Base-by-base conservation (phyloP, 148 eudicot species). In the Polygonum aviculare region DNA sequence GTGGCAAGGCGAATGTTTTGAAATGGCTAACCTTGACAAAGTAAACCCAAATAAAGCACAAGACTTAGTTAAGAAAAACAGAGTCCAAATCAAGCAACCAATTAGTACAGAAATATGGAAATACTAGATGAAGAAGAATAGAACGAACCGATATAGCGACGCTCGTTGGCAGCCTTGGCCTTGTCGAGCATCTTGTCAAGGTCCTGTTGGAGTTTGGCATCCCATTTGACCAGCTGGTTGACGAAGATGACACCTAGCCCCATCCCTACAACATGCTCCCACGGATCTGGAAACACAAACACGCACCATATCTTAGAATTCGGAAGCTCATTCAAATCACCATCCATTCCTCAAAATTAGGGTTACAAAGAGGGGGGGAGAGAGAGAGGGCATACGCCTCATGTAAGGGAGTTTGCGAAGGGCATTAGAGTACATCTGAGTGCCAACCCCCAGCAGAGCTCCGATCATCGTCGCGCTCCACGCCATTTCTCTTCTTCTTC, bases 191-290 rank as follows among this genome's bases (percentile, higher is more conserved):
- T 79, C 81, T 88, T 90, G 74, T 92, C 96, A 60, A 92, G 98
- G 70, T 95, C 98, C 35, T 74, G 91, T 74, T 90, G 81, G 75
- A 90, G 86, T 87, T 92, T 82, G 50, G 77, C 91, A 62, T 95
- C 97, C 97, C 97, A 92, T 69, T 95, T 86, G 74, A 90, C 93
- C 49, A 95, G 80, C 80, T 95, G 98, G 76, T 88, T 90, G 7
- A 87, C 91, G 63, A 88, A 89, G 26, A 95, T 89, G 0, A 74
- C 94, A 3, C 98, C 98, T 73, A 95, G 67, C 70, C 98, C 98
- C 97, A 95, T 95, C 31, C 97, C 98, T 81, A 95, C 12, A 44
- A 92, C 76, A 79, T 95, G 98, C 83, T 95, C 98, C 98, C 98
- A 95, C 12, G 98, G 98, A 92, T 95, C 98, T 95, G 78, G 11